Percentiles rank a stretch among this genome's conserved stretches.
Evolutionary conservation across 371 early-diverging fungal species (phyloP).

Genomic region (Apophysomyces ossiformis): DNA sequence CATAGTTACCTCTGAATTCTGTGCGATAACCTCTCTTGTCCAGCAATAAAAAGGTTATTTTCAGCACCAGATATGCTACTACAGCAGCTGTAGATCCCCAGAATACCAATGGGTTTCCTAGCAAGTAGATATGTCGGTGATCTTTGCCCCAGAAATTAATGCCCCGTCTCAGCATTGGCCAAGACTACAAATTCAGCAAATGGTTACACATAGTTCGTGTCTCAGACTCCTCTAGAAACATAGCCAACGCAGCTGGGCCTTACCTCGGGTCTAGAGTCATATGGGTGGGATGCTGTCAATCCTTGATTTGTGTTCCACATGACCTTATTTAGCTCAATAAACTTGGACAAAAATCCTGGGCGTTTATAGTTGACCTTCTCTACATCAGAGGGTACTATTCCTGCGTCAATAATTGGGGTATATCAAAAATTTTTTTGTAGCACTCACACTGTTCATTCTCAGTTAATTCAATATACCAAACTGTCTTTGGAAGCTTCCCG

Average conservation of each 20-base stretch:
- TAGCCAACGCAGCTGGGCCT: background rate
- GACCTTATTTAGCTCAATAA: slow-evolving; percentile 81
- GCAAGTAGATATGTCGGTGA: slow-evolving; percentile 84
- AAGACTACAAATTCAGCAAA: slow-evolving; percentile 35
- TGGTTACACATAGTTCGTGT: slow-evolving; percentile 1
- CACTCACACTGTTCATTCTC: slow-evolving; percentile 52
- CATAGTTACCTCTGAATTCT: slow-evolving; percentile 50
- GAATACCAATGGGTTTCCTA: slow-evolving; percentile 97
- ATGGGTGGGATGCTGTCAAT: slow-evolving; percentile 92
- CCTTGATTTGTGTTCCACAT: slow-evolving; percentile 93
- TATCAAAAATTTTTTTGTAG: background rate
- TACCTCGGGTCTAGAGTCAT: slow-evolving; percentile 81
- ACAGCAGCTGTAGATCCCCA: slow-evolving; percentile 78
- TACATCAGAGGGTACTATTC: slow-evolving; percentile 52
- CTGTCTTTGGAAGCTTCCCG: slow-evolving; percentile 63
- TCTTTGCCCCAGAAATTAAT: slow-evolving; percentile 93
- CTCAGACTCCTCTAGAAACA: background rate
- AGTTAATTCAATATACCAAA: slow-evolving; percentile 70
- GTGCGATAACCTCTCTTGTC: slow-evolving; percentile 79
- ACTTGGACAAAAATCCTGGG: slow-evolving; percentile 83
- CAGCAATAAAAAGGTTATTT: slow-evolving; percentile 65
- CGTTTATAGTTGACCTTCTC: slow-evolving; percentile 57
- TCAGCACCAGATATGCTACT: slow-evolving; percentile 63
- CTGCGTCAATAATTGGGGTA: slow-evolving; percentile 6
- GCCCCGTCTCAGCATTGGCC: slow-evolving; percentile 92